phyloP scores from a whole-genome alignment of 1,284 basidiomycete species.

The Ganoderma sinense region DNA sequence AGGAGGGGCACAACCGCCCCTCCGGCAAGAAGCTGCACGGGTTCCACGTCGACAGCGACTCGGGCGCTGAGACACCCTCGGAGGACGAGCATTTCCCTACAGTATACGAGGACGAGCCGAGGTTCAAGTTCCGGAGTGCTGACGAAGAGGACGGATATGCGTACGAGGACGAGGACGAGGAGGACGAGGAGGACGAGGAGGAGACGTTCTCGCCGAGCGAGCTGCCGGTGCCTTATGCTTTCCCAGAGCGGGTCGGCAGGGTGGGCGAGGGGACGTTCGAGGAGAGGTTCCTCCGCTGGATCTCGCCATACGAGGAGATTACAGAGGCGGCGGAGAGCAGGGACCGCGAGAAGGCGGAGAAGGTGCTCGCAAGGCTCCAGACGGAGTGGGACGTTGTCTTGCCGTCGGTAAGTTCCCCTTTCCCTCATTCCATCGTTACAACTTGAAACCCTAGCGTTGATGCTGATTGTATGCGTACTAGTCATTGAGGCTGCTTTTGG shows the following conservation, averaged over 20 bases:
- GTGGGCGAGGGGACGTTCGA: conserved; percentile 35
- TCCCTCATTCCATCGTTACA: background rate
- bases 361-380: conserved; percentile 42
- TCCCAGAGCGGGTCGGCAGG: conserved; percentile 45
- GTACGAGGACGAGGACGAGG: too few species aligned
- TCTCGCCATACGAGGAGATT: conserved; percentile 64
- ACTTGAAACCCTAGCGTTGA: too few species aligned
- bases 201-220: conserved; percentile 39
- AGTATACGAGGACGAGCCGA: conserved; percentile 9
- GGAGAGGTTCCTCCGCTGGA: conserved; percentile 53
- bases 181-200: conserved; percentile 8
- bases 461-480: background rate
- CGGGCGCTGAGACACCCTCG: conserved; percentile 21
- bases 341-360: conserved; percentile 58
- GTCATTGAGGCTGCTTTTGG: conserved; percentile 17
- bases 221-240: conserved; percentile 50
- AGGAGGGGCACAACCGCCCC: conserved; percentile 14
- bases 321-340: conserved; percentile 53
- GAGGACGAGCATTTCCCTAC: conserved; percentile 30
- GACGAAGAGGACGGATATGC: conserved; percentile 9
- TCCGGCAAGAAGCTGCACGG: conserved; percentile 22
- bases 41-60: conserved; percentile 23
- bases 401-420: conserved; percentile 41
- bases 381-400: conserved; percentile 46
- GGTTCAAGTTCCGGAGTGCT: background rate